These are phyloP conservation scores for Cyberlindnera amylophila DNA, from an alignment of 805 yeast genomes.

Conservation along the genomic window DNA sequence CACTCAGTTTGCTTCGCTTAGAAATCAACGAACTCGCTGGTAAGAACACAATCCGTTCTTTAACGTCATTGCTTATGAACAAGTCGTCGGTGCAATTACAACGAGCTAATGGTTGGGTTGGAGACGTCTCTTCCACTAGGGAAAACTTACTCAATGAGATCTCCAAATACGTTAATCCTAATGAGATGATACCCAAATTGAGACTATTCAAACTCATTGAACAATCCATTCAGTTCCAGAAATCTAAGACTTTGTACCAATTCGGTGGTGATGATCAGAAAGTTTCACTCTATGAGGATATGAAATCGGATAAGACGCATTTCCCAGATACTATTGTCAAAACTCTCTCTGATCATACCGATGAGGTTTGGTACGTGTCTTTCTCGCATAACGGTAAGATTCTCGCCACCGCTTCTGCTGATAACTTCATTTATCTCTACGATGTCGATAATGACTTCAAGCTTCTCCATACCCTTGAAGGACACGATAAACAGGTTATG, in stretches of 20 bases:
- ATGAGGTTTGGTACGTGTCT: constrained; percentile 81
- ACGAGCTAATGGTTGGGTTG: constrained; percentile 30
- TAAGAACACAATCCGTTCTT: constrained; percentile 24
- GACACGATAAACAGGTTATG: constrained; percentile 52
- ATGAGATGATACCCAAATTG: constrained; percentile 48
- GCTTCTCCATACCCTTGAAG: constrained; percentile 35
- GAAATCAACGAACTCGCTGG: constrained; percentile 32
- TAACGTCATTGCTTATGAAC: constrained; percentile 30
- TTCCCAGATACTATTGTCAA: constrained; percentile 49
- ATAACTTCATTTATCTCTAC: constrained; percentile 60
- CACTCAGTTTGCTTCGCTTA: constrained; percentile 36
- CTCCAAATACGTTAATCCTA: constrained; percentile 45
- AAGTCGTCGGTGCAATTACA: constrained; percentile 23
- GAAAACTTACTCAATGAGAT: constrained; percentile 38
- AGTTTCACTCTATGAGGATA: constrained; percentile 35
- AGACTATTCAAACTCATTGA: constrained; percentile 46
- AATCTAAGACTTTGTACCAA: constrained; percentile 32
- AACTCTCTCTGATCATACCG: constrained; percentile 48
- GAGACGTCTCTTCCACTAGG: constrained; percentile 34
- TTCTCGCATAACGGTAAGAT: constrained; percentile 75
- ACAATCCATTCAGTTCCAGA: constrained; percentile 49
- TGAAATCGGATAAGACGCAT: constrained; percentile 28
- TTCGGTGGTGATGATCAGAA: constrained; percentile 27
- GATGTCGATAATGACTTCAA: constrained; percentile 49
- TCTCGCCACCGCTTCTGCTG: constrained; percentile 75